Evolutionary conservation across 73 alveolate genomes (phyloP).

Genomic region (Symbiodinium pilosum): DNA sequence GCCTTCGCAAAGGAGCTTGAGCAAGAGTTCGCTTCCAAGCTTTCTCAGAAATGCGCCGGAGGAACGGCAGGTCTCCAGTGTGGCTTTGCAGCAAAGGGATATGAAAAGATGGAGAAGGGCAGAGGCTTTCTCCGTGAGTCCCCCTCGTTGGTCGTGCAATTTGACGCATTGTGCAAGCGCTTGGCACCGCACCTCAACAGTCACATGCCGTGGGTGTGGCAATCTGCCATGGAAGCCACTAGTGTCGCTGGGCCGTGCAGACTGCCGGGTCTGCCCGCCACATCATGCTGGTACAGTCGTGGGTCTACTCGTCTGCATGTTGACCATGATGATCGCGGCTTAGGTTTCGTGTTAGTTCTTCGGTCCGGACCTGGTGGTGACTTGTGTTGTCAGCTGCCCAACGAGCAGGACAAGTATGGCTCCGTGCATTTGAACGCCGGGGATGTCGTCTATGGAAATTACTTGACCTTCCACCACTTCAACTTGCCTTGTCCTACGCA

Average conservation of each 20-base stretch:
- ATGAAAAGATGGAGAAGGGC: not conserved
- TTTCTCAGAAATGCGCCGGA: not conserved
- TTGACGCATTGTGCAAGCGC: not conserved
- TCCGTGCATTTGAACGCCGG: slow-evolving; percentile 5
- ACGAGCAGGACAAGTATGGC: slow-evolving; percentile 3
- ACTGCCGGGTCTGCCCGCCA: not conserved
- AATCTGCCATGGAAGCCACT: not conserved
- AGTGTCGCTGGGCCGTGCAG: slow-evolving; percentile 2
- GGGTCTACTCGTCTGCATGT: slow-evolving; percentile 8
- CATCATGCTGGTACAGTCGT: slow-evolving; percentile 12
- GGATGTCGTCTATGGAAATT: not conserved
- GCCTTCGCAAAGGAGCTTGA: not conserved
- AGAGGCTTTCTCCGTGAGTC: not conserved
- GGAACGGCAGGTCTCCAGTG: slow-evolving; percentile 1
- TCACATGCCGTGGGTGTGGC: not conserved
- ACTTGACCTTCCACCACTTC: not conserved
- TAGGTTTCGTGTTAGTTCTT: not conserved
- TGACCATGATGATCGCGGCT: not conserved
- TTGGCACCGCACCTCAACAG: not conserved
- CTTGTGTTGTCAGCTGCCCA: not conserved
- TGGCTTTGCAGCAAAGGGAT: not conserved
- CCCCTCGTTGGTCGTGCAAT: not conserved
- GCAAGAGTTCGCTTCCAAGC: not conserved
- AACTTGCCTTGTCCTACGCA: not conserved
- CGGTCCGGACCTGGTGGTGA: not conserved